Percentiles rank a stretch among this genome's conserved stretches.
Evolutionary conservation across 1,284 basidiomycete species (phyloP).

Genomic region (Leccinum ponderosum): DNA sequence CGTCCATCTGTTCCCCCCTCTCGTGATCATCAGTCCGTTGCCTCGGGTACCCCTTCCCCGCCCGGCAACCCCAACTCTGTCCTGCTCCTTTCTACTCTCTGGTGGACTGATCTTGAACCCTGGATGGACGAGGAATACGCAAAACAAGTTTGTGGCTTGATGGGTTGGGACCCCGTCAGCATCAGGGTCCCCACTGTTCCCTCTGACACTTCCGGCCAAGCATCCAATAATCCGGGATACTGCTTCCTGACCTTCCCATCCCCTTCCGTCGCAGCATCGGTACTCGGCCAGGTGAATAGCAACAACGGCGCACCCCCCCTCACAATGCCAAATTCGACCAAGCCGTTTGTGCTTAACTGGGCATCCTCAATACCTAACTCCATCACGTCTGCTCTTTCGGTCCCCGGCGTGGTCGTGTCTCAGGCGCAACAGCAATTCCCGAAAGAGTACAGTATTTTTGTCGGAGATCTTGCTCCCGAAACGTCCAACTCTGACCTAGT

Average conservation of each 20-base stretch:
- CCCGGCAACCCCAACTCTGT: conserved; percentile 29
- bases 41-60: conserved; percentile 27
- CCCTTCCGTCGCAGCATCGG: conserved; percentile 66
- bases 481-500: conserved; percentile 89
- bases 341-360: conserved; percentile 80
- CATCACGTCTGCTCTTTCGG: conserved; percentile 39
- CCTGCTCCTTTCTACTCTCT: conserved; percentile 57
- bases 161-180: conserved; percentile 74
- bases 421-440: conserved; percentile 57
- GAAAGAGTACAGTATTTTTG: conserved; percentile 89
- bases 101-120: conserved; percentile 82
- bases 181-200: conserved; percentile 71
- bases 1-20: conserved; percentile 30
- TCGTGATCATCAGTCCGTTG: conserved; percentile 21
- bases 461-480: conserved; percentile 87
- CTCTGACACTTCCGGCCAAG: conserved; percentile 60
- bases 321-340: conserved; percentile 79
- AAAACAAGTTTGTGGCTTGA: conserved; percentile 75
- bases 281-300: conserved; percentile 67
- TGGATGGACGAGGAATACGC: conserved; percentile 94
- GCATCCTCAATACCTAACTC: conserved; percentile 61
- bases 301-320: conserved; percentile 45
- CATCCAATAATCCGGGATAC: conserved; percentile 79
- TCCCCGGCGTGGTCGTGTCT: conserved; percentile 36
- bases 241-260: conserved; percentile 85